A percentile compares a stretch with the other conserved stretches of the same genome.
Evolutionary conservation across 2,329 filamentous ascomycete species (phyloP).

Genomic region (Neonectria magnoliae): DNA sequence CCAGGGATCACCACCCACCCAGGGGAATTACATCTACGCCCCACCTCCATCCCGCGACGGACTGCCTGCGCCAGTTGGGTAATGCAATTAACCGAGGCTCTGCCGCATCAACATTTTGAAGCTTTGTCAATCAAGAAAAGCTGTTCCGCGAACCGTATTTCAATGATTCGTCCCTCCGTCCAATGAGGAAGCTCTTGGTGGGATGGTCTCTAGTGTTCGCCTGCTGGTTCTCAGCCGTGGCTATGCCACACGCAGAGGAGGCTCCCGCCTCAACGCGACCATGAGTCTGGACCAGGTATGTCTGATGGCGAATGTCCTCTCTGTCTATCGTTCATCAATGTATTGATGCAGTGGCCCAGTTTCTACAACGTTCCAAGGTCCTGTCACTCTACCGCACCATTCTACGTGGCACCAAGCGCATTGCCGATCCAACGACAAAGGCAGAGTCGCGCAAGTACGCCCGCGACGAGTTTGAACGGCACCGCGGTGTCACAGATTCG

Average conservation of each 20-base stretch:
- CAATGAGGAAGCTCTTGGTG: conserved; percentile 35
- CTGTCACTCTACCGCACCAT: conserved; percentile 68
- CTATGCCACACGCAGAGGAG: conserved; percentile 46
- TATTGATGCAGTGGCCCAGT: conserved; percentile 52
- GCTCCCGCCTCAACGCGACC: conserved; percentile 48
- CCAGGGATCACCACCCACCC: no score
- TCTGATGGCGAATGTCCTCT: conserved; percentile 1
- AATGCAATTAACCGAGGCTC: conserved; percentile 19
- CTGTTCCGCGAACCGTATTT: neutral
- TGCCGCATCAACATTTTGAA: conserved; percentile 27
- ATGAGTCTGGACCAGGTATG: conserved; percentile 69
- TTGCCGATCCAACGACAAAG: conserved; percentile 61
- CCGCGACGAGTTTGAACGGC: conserved; percentile 69
- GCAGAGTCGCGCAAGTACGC: conserved; percentile 67
- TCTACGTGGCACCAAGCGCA: conserved; percentile 63
- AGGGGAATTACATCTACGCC: neutral
- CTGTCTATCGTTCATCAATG: neutral
- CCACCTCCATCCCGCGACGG: neutral
- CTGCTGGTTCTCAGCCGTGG: conserved; percentile 46
- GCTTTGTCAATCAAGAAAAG: conserved; percentile 30
- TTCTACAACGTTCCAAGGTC: conserved; percentile 65
- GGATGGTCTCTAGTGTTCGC: conserved; percentile 42
- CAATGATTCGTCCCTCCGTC: conserved; percentile 20
- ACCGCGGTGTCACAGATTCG: conserved; percentile 64
- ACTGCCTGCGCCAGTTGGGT: neutral